Base-by-base conservation (phyloP, 768 basidiomycete genomes). In the Stropharia rugosoannulata region DNA sequence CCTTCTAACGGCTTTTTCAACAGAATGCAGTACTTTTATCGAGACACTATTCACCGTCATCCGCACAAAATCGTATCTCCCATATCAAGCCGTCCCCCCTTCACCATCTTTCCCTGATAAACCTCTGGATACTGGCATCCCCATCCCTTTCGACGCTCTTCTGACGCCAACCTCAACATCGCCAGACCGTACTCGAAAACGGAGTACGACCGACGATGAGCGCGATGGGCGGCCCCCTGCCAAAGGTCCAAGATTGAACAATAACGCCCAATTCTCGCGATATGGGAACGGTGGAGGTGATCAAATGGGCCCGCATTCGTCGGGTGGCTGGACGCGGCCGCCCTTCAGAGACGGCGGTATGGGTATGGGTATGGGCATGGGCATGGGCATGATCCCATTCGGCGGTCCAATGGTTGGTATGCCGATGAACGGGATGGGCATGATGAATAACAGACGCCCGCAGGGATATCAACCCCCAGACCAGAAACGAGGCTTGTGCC, bases 1-100 rank as follows among this genome's bases (percentile, higher is more conserved):
- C 52, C 64, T 55, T 22, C 39, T 16, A 45, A 58, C 48, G 49
- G 41, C 18, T 58, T 51, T 55, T 48, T 41, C 52, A 59, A 49
- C 73, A 81, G 87, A 94, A 80, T 87, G 80, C 65, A 71, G 73
- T 49, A 73, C 76, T 49, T 98, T 98, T 73, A 87, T 96, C 58
- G 85, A 93, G 66, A 87, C 86, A 13, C 81, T 97, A 62, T 95
- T 97, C 73, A 84, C 84, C 46, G 86, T 89, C 38, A 82, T 97
- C 43, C 80, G 90, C 63, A 87, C 90, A 53, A 90, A 91, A 74
- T 91, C 92, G 3, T 94, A 90, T 69, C 74, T 94, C 47, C 90
- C 91, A 3, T 91, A 93, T 64, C 73, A 77, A 46, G 66, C 75
- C 11, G 63, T 67, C 29, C 63, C 75, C 0, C 73, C 80, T 40